These are phyloP conservation scores for Tilletia indica DNA, from an alignment of 1,284 basidiomycete species.

Conservation along the genomic window DNA sequence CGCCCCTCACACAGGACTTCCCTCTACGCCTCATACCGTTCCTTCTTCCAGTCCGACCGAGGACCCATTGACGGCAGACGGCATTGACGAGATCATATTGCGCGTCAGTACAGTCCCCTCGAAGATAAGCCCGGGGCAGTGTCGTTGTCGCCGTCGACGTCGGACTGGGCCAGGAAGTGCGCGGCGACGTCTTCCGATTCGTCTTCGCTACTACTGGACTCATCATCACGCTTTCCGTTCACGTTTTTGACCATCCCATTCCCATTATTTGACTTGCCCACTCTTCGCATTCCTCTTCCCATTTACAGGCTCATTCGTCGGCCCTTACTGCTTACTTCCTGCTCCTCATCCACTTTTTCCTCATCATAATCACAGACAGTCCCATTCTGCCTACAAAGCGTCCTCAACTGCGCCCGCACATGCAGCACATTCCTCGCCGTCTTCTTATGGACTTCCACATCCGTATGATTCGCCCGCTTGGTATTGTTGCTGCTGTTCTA, in stretches of 20 bases:
- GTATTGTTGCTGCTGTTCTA: constrained; percentile 14
- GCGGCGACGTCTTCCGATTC: no score
- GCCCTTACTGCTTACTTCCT: neutral
- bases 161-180: no score
- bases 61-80: constrained; percentile 2
- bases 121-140: no score
- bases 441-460: constrained; percentile 35
- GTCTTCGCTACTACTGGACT: no score
- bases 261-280: neutral
- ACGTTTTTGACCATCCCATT: neutral
- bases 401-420: constrained; percentile 45
- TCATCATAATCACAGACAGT: constrained; percentile 41
- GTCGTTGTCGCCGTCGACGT: no score
- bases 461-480: no score
- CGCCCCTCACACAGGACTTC: constrained; percentile 17
- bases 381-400: constrained; percentile 40
- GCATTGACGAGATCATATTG: neutral
- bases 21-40: constrained; percentile 16
- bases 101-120: neutral
- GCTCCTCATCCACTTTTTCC: neutral
- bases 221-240: no score
- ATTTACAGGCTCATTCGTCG: no score
- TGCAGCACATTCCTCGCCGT: constrained; percentile 42
- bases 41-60: constrained; percentile 7
- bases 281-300: no score